phyloP scores from a whole-genome alignment of 306 rosid species.

The Elaeagnus macrophylla region DNA sequence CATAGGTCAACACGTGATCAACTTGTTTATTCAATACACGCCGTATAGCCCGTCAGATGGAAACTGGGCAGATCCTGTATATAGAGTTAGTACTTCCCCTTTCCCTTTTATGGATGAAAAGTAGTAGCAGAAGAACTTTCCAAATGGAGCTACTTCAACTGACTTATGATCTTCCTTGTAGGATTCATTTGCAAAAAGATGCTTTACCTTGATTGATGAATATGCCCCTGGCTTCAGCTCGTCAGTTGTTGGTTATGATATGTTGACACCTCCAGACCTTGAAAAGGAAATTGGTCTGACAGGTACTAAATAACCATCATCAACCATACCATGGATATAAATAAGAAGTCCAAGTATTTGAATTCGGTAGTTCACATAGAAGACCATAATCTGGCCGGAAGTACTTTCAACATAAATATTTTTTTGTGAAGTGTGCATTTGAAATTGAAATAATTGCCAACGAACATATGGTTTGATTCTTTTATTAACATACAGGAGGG shows the following conservation, averaged over 20 bases:
- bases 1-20: constrained; percentile 83
- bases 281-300: constrained; percentile 89
- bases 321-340: neutral
- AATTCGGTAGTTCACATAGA: too few relatives aligned
- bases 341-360: too few relatives aligned
- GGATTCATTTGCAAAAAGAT: constrained; percentile 67
- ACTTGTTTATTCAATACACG: constrained; percentile 81
- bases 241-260: constrained; percentile 70
- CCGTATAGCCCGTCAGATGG: constrained; percentile 79
- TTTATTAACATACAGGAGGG: constrained; percentile 42
- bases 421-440: too few relatives aligned
- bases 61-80: constrained; percentile 64
- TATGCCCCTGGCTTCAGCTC: constrained; percentile 85
- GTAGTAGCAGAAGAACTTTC: neutral
- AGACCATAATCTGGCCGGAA: too few relatives aligned
- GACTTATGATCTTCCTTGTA: constrained; percentile 18
- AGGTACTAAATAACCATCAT: constrained; percentile 30
- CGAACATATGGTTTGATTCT: neutral
- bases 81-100: constrained; percentile 45
- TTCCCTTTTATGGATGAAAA: neutral
- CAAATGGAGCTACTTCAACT: neutral
- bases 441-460: neutral
- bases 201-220: constrained; percentile 73
- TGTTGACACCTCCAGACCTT: constrained; percentile 95
- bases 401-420: too few relatives aligned